These are phyloP conservation scores for Diaporthe helianthi DNA, from an alignment of 2,329 filamentous ascomycete species.

Conservation along the genomic window DNA sequence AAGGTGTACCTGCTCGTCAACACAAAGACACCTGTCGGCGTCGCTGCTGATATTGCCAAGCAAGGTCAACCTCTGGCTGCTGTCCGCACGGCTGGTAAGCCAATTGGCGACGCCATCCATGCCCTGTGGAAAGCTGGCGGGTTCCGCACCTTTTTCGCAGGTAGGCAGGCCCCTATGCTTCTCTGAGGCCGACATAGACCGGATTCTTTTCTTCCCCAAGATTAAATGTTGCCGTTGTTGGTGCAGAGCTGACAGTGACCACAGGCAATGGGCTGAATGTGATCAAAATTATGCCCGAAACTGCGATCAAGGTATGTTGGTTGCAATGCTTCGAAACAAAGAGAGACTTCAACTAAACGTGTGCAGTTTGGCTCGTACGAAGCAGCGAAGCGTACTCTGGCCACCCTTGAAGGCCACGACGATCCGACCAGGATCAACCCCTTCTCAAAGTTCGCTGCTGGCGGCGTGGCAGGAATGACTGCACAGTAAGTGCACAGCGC, in stretches of 20 bases:
- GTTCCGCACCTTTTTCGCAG: slow-evolving; percentile 88
- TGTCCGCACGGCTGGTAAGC: slow-evolving; percentile 69
- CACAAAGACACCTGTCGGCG: slow-evolving; percentile 67
- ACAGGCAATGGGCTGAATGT: slow-evolving; percentile 95
- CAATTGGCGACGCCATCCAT: slow-evolving; percentile 75
- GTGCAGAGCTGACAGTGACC: slow-evolving; percentile 21
- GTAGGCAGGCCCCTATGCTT: slow-evolving; percentile 56
- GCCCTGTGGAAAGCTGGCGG: slow-evolving; percentile 88
- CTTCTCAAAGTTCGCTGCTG: slow-evolving; percentile 88
- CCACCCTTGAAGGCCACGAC: slow-evolving; percentile 84
- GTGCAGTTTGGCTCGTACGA: slow-evolving; percentile 88
- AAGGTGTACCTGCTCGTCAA: slow-evolving; percentile 98
- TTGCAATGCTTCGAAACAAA: neutral
- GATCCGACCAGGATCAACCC: slow-evolving; percentile 81
- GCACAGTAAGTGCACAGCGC: slow-evolving; percentile 71
- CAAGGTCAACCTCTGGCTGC: slow-evolving; percentile 72
- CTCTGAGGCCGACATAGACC: neutral
- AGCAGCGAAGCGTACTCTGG: slow-evolving; percentile 87
- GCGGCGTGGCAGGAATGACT: slow-evolving; percentile 90
- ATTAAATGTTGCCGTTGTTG: neutral
- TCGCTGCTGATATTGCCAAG: slow-evolving; percentile 71
- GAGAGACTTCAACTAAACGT: neutral
- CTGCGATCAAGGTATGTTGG: slow-evolving; percentile 76
- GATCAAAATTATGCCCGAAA: slow-evolving; percentile 98
- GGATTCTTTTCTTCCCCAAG: neutral